Evolutionary conservation across 805 yeast species (phyloP).

Genomic region (Priceomyces medius): DNA sequence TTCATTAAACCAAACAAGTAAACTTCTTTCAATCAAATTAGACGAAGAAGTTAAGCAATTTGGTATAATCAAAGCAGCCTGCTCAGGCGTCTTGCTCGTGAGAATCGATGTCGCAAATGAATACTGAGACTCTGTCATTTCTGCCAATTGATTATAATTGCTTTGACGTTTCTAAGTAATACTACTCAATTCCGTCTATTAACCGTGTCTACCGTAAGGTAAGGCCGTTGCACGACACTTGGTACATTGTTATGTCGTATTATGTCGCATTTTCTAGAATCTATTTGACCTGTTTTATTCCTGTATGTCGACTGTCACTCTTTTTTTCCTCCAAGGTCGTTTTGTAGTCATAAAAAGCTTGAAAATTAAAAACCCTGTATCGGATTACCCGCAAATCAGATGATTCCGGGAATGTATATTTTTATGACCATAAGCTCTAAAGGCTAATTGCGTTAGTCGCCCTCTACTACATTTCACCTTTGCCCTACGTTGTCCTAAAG

Average conservation of each 20-base stretch:
- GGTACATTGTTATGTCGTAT: not conserved
- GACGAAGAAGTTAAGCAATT: constrained; percentile 31
- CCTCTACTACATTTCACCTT: too few species aligned
- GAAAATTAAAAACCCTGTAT: too few species aligned
- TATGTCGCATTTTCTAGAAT: not conserved
- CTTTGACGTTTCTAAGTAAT: too few species aligned
- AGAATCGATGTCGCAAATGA: constrained; percentile 33
- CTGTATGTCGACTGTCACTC: too few species aligned
- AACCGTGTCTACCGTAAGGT: not conserved
- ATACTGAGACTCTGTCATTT: constrained; percentile 14
- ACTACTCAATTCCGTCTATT: not conserved
- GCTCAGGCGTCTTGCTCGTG: constrained; percentile 42
- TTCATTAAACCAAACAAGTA: constrained; percentile 33
- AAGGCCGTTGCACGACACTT: not conserved
- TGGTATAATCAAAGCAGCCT: constrained; percentile 40
- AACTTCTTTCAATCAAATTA: constrained; percentile 26
- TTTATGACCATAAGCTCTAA: too few species aligned
- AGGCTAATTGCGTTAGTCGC: too few species aligned
- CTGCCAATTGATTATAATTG: not conserved
- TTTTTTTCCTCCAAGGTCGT: too few species aligned
- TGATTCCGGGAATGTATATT: too few species aligned
- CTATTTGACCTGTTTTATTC: too few species aligned
- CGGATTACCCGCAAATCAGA: too few species aligned
- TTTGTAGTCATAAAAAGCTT: too few species aligned
- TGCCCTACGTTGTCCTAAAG: too few species aligned